These are phyloP conservation scores for Telfairia occidentalis DNA, from an alignment of 331 rosid species.

Conservation along the genomic window DNA sequence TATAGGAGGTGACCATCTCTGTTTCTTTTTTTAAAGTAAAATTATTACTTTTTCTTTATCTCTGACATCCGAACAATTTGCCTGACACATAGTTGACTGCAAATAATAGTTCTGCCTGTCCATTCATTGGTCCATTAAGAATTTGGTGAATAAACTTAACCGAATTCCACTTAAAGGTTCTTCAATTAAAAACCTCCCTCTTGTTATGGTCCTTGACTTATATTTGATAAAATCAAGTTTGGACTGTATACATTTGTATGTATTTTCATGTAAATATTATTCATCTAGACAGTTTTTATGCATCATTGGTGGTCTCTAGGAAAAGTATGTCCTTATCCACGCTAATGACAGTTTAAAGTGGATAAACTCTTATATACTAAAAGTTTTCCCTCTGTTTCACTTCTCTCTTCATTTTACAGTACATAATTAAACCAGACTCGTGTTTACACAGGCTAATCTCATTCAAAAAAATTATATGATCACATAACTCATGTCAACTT, in stretches of 20 bases:
- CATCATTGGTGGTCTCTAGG: neutral
- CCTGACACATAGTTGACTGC: no score
- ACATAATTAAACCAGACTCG: neutral
- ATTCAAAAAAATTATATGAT: neutral
- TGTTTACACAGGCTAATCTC: neutral
- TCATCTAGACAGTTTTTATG: neutral
- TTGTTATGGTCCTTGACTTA: neutral
- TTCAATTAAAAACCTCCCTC: neutral
- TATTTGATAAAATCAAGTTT: neutral
- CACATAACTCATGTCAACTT: neutral
- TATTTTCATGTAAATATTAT: neutral
- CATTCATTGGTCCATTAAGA: no score
- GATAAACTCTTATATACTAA: neutral
- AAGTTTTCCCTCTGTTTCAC: neutral
- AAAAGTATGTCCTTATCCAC: neutral
- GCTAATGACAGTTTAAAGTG: neutral
- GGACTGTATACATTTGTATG: neutral
- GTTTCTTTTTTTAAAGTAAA: neutral
- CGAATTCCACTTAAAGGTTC: no score
- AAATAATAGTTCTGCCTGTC: no score
- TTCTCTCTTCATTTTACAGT: neutral
- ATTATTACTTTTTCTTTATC: neutral
- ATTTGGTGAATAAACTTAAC: no score
- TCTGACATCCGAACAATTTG: neutral
- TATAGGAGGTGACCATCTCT: conserved; percentile 60